Percentiles rank a stretch among this genome's conserved stretches.
Conservation (phyloP, 371 early-diverging fungal species). For the Gilbertella persicaria region DNA sequence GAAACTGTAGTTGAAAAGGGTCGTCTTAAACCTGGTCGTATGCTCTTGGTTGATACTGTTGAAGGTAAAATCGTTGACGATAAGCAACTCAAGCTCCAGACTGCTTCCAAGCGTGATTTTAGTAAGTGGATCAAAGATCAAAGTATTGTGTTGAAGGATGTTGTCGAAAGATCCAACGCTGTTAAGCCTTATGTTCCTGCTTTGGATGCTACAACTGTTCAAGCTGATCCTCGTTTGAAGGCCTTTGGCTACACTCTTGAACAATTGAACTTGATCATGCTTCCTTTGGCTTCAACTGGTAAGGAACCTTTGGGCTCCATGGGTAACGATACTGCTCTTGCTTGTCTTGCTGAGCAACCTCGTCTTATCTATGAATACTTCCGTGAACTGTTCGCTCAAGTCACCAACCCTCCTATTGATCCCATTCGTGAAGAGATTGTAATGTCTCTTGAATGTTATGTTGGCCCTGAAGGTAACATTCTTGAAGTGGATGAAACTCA, state of each 20-base stretch:
- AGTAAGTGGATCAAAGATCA: constrained; percentile 82
- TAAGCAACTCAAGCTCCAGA: constrained; percentile 79
- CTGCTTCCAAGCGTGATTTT: constrained; percentile 73
- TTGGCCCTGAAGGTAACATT: constrained; percentile 94
- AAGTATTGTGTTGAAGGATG: constrained; percentile 68
- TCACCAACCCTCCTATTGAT: constrained; percentile 98
- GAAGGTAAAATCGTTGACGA: constrained; percentile 91
- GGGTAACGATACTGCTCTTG: constrained; percentile 96
- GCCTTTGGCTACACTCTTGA: constrained; percentile 94
- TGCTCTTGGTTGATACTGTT: constrained; percentile 95
- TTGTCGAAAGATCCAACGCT: no score
- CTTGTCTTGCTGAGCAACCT: constrained; percentile 88
- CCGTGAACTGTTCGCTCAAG: constrained; percentile 96
- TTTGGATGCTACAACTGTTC: constrained; percentile 50
- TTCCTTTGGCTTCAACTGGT: constrained; percentile 85
- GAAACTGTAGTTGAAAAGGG: constrained; percentile 86
- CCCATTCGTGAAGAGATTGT: constrained; percentile 97
- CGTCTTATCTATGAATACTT: constrained; percentile 95
- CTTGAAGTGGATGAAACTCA: constrained; percentile 82
- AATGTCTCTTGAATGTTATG: constrained; percentile 93
- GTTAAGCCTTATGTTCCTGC: no score
- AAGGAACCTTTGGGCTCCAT: constrained; percentile 97
- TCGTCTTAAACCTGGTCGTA: constrained; percentile 93
- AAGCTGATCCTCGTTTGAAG: constrained; percentile 80
- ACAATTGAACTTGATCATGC: constrained; percentile 85